Evolutionary conservation across 2,329 filamentous ascomycete genomes (phyloP), one percentile per base, ranked within the genome.

Genomic region (Aspergillus floridensis): DNA sequence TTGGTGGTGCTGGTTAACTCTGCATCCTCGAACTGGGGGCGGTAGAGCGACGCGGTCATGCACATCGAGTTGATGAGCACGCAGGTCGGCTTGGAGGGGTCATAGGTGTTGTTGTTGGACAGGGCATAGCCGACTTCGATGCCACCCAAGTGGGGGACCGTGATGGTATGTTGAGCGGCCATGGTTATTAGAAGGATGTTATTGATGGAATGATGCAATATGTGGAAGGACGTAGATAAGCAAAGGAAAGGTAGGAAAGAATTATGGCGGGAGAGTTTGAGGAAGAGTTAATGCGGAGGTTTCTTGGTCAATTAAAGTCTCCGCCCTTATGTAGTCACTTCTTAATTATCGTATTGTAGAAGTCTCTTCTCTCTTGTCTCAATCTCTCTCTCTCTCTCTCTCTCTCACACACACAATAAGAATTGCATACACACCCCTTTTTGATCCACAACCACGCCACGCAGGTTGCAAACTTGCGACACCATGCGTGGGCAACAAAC

Each of bases 61-160:
- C 76, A 79, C 70, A 84, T 82, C 26, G 77, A 79, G 65, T 84
- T 82, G 59, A 84, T 72, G 11, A 84, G 71, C 5, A 84, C 73
- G 16, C 81, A 69, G 0, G 81, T 84, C 4, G 82, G 81, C 65
- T 83, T 84, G 32, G 72, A 68, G 4, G 79, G 67, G 72, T 87
- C 82, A 41, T 71, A 73, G 4, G 14, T 24, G 58, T 80, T 74
- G 32, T 63, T 51, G 12, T 74, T 73, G 57, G 78, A 71, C 67
- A 80, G 77, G 56, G 79, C 76, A 65, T 82, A 83, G 24, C 76
- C 77, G 44, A 75, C 81, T 10, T 77, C 72, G 59, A 80, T 82
- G 64, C 81, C 81, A 41, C 79, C 80, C 4, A 84, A 73, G 65
- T 83, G 81, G 46, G 81, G 75, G 47, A 84, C 80, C 4, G 71